These are phyloP conservation scores for Brassica incana DNA, from an alignment of 345 rosid genomes.

Conservation along the genomic window DNA sequence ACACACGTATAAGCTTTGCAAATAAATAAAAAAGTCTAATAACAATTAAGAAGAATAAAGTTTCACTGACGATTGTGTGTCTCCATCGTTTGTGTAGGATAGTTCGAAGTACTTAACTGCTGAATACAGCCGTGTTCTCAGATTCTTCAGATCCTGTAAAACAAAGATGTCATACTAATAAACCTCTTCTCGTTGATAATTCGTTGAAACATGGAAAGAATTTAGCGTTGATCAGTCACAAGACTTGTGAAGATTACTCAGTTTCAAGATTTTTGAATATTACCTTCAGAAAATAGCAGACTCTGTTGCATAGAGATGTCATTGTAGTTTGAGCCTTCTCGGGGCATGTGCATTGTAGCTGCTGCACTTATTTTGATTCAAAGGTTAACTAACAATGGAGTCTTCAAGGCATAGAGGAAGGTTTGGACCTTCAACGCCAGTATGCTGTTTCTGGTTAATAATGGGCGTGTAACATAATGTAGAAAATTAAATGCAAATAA, in stretches of 20 bases:
- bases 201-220: background rate
- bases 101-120: conserved; percentile 94
- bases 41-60: background rate
- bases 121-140: conserved; percentile 25
- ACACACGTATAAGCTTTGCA: background rate
- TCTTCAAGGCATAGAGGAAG: no score
- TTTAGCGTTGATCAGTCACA: background rate
- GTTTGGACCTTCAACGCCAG: no score
- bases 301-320: conserved; percentile 83
- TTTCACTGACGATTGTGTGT: conserved; percentile 72
- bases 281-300: conserved; percentile 80
- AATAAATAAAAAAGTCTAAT: background rate
- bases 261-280: background rate
- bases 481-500: no score
- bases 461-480: no score
- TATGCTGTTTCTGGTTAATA: no score
- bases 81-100: conserved; percentile 78
- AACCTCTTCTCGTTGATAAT: background rate
- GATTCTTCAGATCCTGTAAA: no score
- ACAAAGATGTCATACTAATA: background rate
- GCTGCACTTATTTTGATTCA: conserved; percentile 60
- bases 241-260: background rate
- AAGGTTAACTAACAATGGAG: background rate
- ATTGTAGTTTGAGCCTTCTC: conserved; percentile 70
- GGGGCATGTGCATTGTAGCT: conserved; percentile 46